phyloP scores from a whole-genome alignment of 1,284 basidiomycete species.

The Marasmius tenuissimus region DNA sequence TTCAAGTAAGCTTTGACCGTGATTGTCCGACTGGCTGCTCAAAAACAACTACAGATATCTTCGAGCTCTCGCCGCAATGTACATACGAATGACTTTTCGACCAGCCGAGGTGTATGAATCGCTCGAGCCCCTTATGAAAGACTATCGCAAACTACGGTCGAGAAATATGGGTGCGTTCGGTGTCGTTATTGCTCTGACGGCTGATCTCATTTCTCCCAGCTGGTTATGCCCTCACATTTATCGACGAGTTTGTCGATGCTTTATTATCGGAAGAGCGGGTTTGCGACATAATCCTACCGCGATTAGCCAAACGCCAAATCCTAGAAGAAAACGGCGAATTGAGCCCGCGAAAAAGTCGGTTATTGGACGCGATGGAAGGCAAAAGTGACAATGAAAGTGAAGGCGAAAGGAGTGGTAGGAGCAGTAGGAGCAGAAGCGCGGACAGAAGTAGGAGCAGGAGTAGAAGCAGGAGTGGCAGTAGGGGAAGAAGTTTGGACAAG shows the following conservation, averaged over 20 bases:
- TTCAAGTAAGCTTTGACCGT: constrained; percentile 80
- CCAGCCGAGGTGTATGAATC: constrained; percentile 90
- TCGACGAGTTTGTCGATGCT: constrained; percentile 92
- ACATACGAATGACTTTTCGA: constrained; percentile 92
- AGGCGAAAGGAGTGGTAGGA: constrained; percentile 34
- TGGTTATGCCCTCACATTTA: constrained; percentile 81
- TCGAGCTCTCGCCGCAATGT: constrained; percentile 90
- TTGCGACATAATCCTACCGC: constrained; percentile 95
- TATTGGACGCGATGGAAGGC: constrained; percentile 83
- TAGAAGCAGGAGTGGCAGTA: constrained; percentile 26
- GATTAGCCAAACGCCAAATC: constrained; percentile 82
- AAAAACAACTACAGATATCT: constrained; percentile 67
- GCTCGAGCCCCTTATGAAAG: constrained; percentile 74
- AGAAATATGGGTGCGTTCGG: background rate
- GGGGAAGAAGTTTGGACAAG: constrained; percentile 22
- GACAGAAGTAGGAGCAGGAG: constrained; percentile 30
- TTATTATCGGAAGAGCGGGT: constrained; percentile 73
- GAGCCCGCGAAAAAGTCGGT: constrained; percentile 74
- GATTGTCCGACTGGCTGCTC: background rate
- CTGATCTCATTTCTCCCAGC: constrained; percentile 38
- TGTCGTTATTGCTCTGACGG: background rate
- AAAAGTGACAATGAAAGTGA: constrained; percentile 51
- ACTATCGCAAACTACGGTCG: background rate
- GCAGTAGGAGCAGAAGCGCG: constrained; percentile 27
- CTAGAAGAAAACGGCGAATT: constrained; percentile 93